Percentiles rank a stretch among this genome's conserved stretches.
phyloP scores from a whole-genome alignment of 345 rosid species.

The Isatis tinctoria region DNA sequence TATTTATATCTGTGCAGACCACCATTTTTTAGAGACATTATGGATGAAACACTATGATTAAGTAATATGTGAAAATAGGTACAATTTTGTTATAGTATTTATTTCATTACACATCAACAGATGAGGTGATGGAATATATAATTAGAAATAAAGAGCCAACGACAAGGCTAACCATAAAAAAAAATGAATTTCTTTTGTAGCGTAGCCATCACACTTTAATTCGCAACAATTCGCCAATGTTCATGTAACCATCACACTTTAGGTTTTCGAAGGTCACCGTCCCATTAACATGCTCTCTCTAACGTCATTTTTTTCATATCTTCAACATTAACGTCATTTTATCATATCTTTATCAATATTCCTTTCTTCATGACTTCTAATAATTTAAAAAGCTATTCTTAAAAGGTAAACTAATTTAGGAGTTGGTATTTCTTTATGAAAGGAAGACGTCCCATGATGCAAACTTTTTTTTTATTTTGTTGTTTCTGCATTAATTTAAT shows the following conservation, averaged over 20 bases:
- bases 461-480: conserved; percentile 1
- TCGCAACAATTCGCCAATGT: conserved; percentile 27
- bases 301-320: neutral
- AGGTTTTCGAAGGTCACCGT: conserved; percentile 21
- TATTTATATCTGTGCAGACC: neutral
- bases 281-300: conserved; percentile 17
- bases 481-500: neutral
- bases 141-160: neutral
- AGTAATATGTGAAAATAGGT: neutral
- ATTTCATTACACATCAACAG: neutral
- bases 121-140: neutral
- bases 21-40: neutral
- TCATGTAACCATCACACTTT: neutral
- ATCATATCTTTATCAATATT: neutral
- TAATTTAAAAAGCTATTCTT: neutral
- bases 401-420: conserved; percentile 14
- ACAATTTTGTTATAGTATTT: neutral
- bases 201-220: conserved; percentile 1
- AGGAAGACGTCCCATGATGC: conserved; percentile 2
- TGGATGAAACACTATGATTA: neutral
- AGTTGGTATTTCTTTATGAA: conserved; percentile 12
- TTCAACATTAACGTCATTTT: too few relatives aligned
- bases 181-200: neutral
- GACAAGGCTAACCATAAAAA: neutral
- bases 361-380: neutral